phyloP scores from a whole-genome alignment of 768 basidiomycete species.

The Hygrophorus russula region DNA sequence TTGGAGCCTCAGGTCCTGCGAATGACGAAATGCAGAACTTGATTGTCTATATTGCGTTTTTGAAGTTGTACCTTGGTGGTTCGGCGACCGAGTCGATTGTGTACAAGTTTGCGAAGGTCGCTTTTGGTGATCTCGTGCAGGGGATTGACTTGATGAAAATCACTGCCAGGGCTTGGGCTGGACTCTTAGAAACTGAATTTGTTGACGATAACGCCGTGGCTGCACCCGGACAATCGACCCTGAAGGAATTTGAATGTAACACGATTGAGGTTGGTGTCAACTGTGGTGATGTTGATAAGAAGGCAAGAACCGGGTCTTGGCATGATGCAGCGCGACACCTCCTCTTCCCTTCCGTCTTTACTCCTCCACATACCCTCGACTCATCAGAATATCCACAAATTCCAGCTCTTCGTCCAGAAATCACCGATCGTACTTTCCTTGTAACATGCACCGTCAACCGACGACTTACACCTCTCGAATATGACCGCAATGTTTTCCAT shows the following conservation, averaged over 20 bases:
- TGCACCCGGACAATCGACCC: constrained; percentile 13
- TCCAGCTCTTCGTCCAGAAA: constrained; percentile 73
- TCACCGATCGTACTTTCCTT: constrained; percentile 83
- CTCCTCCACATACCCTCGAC: constrained; percentile 29
- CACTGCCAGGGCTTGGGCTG: constrained; percentile 53
- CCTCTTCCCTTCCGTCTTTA: constrained; percentile 76
- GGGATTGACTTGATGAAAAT: constrained; percentile 41
- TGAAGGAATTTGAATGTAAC: constrained; percentile 61
- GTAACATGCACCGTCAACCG: constrained; percentile 91
- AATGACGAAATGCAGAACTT: constrained; percentile 40
- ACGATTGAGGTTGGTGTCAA: constrained; percentile 60
- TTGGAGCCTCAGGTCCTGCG: constrained; percentile 19
- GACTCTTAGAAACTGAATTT: constrained; percentile 46
- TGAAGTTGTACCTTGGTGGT: constrained; percentile 71
- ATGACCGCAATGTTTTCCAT: constrained; percentile 98
- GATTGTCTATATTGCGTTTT: constrained; percentile 67
- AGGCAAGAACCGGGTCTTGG: constrained; percentile 57
- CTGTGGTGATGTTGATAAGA: constrained; percentile 45
- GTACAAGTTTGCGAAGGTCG: constrained; percentile 34
- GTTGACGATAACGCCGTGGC: constrained; percentile 13
- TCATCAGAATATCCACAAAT: constrained; percentile 41
- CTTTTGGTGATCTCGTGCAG: constrained; percentile 34
- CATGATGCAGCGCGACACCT: constrained; percentile 84
- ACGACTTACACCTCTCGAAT: constrained; percentile 88
- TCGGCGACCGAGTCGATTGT: constrained; percentile 44